Conservation (phyloP, 768 basidiomycete genomes). For the Antrodiella citrinella region DNA sequence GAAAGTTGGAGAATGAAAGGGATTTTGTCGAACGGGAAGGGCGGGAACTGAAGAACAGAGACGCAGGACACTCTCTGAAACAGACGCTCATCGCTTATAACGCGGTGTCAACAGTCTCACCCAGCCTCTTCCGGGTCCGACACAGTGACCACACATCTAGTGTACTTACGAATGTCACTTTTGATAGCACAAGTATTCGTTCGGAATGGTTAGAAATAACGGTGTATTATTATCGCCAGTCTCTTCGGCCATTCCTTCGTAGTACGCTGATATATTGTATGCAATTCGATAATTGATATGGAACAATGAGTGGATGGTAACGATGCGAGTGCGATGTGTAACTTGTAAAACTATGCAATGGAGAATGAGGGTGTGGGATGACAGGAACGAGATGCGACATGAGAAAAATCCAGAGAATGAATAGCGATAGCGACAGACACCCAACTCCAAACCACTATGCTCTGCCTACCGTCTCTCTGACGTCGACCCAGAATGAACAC, state of each 20-base stretch:
- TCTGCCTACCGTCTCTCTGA: background rate
- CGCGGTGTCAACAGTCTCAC: background rate
- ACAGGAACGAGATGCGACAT: background rate
- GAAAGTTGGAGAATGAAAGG: background rate
- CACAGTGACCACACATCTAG: no score
- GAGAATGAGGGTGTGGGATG: background rate
- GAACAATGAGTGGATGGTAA: background rate
- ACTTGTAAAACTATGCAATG: background rate
- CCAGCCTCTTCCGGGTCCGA: no score
- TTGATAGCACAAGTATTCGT: no score
- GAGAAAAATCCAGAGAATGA: background rate
- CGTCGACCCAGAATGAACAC: slow-evolving; percentile 8
- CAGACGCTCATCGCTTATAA: background rate
- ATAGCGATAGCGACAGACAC: background rate
- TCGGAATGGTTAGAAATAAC: no score
- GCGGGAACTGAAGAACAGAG: no score
- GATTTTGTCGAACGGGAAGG: background rate
- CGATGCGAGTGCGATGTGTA: background rate
- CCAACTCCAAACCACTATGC: no score
- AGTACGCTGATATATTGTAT: background rate
- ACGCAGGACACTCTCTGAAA: no score
- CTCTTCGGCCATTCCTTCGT: no score
- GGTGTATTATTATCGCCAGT: no score
- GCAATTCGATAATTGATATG: background rate
- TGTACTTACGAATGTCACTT: no score